Evolutionary conservation across 2,329 filamentous ascomycete species (phyloP), one percentile per base, ranked within the genome.

Genomic region (Xylaria sp.): DNA sequence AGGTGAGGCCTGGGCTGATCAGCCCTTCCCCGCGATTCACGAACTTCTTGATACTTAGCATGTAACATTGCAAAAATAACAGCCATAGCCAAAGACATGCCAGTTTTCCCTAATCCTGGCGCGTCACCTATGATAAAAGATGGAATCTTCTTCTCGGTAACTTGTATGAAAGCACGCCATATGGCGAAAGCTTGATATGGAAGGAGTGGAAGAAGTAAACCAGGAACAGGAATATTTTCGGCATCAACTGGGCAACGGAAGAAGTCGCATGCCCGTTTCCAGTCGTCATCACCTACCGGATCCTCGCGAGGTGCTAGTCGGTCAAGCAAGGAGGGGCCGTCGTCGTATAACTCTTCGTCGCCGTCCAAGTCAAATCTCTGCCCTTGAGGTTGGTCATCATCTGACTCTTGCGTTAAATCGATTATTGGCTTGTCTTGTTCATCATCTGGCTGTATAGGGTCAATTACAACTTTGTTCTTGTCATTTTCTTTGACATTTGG

Each of bases 101-200:
- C 44, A 2, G 49, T 63, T 46, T 63, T 63, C 0, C 60, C 60
- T 3, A 63, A 49, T 1, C 60, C 26, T 1, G 49, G 49, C 5
- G 17, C 26, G 7, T 63, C 49, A 6, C 49, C 60, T 3, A 56
- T 26, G 10, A 56, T 48, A 9, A 42, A 63, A 4, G 38, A 33
- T 3, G 31, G 38, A 23, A 56, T 56, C 2, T 15, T 10, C 10
- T 62, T 38, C 17, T 31, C 36, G 10, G 36, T 23, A 23, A 44
- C 23, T 62, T 62, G 48, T 17, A 2, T 54, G 33, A 62, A 62
- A 44, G 42, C 11, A 4, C 59, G 46, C 59, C 59, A 62, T 1
- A 62, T n/a, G 2, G 23, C 6, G 17, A 38, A 31, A 3, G 48
- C 48, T 31, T 62, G 48, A 36, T 60, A 60, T 2, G 10, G 11